phyloP scores from a whole-genome alignment of 129 eudicot genomes.

The Arctium lappa region DNA sequence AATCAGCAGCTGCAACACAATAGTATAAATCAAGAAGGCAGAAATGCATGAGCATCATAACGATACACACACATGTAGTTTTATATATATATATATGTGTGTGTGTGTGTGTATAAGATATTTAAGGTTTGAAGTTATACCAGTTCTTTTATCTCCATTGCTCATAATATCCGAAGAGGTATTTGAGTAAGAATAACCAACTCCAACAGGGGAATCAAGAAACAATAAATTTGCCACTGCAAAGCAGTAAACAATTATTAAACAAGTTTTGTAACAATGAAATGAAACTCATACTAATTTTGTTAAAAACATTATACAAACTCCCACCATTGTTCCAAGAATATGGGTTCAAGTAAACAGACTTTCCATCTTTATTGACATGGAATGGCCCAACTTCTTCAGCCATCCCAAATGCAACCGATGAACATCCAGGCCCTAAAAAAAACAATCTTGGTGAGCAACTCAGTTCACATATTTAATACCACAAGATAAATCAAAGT shows the following conservation, averaged over 20 bases:
- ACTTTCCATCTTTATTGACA: conserved; percentile 80
- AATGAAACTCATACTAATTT: not conserved
- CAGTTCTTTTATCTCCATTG: conserved; percentile 93
- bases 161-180: conserved; percentile 61
- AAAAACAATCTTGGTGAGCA: conserved; percentile 6
- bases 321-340: conserved; percentile 82
- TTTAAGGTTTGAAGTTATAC: conserved; percentile 37
- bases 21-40: not conserved
- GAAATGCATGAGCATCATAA: conserved; percentile 13
- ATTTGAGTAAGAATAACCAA: conserved; percentile 94
- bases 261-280: not conserved
- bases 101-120: not conserved
- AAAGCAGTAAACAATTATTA: conserved; percentile 17
- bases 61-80: not conserved
- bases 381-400: conserved; percentile 98
- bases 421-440: conserved; percentile 97
- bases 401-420: conserved; percentile 83
- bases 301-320: not conserved
- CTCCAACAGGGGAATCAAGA: conserved; percentile 95
- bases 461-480: not conserved
- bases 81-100: not conserved
- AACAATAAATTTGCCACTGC: conserved; percentile 90
- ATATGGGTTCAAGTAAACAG: conserved; percentile 74
- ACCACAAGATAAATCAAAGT: not conserved
- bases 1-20: conserved; percentile 65